Evolutionary conservation across 441 rosid species (phyloP), one percentile per base, ranked within the genome.

Genomic region (Gossypium trilobum): DNA sequence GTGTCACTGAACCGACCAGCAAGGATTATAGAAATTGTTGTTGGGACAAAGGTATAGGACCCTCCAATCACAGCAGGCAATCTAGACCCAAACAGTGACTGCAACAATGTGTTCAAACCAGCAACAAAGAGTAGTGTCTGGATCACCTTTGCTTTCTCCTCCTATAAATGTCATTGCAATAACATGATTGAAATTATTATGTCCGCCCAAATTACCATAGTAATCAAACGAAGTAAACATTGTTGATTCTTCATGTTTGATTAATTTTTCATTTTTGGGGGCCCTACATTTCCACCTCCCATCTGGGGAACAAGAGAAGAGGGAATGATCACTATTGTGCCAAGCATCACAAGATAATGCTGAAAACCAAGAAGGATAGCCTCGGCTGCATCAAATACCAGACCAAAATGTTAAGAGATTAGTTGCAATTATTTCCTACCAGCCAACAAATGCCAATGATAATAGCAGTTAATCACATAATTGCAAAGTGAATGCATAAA

Each of bases 271-370:
- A 14, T 52, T 60, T 65, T 5, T 31, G 14, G 5, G 58, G 51
- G 52, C 7, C 93, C 85, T 88, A 95, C 99, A 82, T 91, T 90
- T 87, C 97, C 85, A 73, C 99, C 99, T 70, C 99, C 99, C 99
- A 95, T 95, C 81, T 91, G 99, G 3, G 99, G 98, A 70, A 95
- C 97, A 31, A 95, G 97, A 73, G 97, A 80, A 29, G 92, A 81
- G 54, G 99, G 97, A 77, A 95, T 95, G 78, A 95, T 72, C 83
- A 95, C 99, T 8, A 89, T 83, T 0, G 99, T 93, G 71, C 99
- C 98, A 64, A 93, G 97, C 98, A 93, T 91, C 78, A 95, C 97
- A 70, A 95, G 74, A 74, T 93, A 95, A 80, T 95, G 99, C 68
- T 95, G 98, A 78, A 95, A 95, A 68, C 98, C 99, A 73, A 91